phyloP scores from a whole-genome alignment of 495 filamentous ascomycete genomes.

The Penicillium nucicola region DNA sequence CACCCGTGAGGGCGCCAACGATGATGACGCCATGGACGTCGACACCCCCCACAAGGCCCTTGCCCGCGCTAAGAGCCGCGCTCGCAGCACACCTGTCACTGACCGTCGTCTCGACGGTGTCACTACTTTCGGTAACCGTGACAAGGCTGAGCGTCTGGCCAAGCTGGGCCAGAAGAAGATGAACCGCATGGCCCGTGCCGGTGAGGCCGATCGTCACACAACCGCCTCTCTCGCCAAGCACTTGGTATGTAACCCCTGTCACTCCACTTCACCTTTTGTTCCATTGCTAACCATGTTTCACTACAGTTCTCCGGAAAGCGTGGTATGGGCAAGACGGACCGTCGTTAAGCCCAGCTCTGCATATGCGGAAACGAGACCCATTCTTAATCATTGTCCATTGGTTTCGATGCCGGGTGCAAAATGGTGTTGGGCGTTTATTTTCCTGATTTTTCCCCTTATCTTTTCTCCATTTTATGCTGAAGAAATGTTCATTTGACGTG shows the following conservation, averaged over 20 bases:
- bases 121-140: constrained; percentile 47
- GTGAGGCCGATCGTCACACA: constrained; percentile 93
- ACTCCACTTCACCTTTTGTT: constrained; percentile 2
- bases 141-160: constrained; percentile 76
- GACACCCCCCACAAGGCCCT: constrained; percentile 64
- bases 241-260: constrained; percentile 61
- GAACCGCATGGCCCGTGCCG: constrained; percentile 94
- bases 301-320: constrained; percentile 55
- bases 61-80: constrained; percentile 71
- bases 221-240: constrained; percentile 81
- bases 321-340: constrained; percentile 56
- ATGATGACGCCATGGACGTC: constrained; percentile 82
- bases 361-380: constrained; percentile 27
- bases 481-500: constrained; percentile 14
- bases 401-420: constrained; percentile 33
- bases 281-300: constrained; percentile 18
- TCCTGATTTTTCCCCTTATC: neutral
- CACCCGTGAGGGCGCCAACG: constrained; percentile 53
- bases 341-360: constrained; percentile 40
- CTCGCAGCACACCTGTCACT: constrained; percentile 68
- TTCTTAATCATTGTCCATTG: constrained; percentile 37
- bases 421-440: constrained; percentile 31
- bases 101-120: constrained; percentile 83
- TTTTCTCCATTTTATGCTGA: constrained; percentile 6
- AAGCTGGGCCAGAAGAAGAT: constrained; percentile 96